A percentile compares a stretch with the other conserved stretches of the same genome.
phyloP scores from a whole-genome alignment of 2,329 filamentous ascomycete genomes.

The Phialophora verrucosa region DNA sequence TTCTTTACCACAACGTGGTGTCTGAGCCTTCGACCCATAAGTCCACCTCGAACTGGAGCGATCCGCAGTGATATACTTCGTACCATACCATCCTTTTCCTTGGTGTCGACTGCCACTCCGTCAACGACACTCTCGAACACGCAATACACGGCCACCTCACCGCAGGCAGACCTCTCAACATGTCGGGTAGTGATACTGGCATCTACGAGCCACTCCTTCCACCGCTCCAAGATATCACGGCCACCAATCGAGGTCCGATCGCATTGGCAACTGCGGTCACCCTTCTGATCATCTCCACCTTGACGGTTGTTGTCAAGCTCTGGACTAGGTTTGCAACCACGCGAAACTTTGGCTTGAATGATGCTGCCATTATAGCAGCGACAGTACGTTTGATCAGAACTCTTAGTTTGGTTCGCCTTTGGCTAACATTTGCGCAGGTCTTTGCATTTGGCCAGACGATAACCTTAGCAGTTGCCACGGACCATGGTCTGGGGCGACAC shows the following conservation, averaged over 20 bases:
- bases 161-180: conserved; percentile 1
- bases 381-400: conserved; percentile 9
- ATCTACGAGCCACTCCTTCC: conserved; percentile 15
- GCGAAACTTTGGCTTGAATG: conserved; percentile 19
- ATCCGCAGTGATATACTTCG: conserved; percentile 9
- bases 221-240: conserved; percentile 20
- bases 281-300: conserved; percentile 22
- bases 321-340: conserved; percentile 28
- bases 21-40: background rate
- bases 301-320: conserved; percentile 29
- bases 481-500: conserved; percentile 37
- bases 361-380: conserved; percentile 21
- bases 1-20: background rate
- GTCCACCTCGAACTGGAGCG: background rate
- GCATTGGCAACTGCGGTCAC: conserved; percentile 21
- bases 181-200: conserved; percentile 13
- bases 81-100: background rate
- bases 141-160: background rate
- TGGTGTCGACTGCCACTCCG: background rate
- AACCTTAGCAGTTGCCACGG: conserved; percentile 35
- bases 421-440: conserved; percentile 13
- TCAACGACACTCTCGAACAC: background rate
- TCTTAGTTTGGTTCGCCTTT: background rate
- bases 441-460: conserved; percentile 31
- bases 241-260: conserved; percentile 17